Base-by-base conservation (phyloP, 2,329 filamentous ascomycete species). In the Byssothecium circinans region DNA sequence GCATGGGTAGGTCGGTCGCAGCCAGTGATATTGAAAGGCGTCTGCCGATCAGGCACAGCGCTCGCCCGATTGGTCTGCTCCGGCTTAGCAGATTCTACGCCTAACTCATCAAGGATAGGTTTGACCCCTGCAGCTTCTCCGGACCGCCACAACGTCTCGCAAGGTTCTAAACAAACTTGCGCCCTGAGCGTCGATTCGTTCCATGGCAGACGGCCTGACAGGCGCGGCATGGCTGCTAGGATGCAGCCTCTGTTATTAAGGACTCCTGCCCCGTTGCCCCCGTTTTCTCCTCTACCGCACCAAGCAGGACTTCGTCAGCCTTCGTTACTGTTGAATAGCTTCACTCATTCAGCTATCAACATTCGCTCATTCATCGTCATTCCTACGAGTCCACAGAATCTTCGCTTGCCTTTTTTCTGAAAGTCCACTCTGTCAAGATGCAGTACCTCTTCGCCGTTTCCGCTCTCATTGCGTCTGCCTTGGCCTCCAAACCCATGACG, bases 281-380 rank as follows among this genome's bases (percentile, higher is more conserved):
- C 58, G 50, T 39, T 54, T 51, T 54, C 51, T 49, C 50, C 48
- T 49, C 50, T 45, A 64, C 60, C 62, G 58, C 62, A 63, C 59
- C 64, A 66, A 69, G 64, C 65, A 67, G 66, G 68, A 68, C 61
- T 63, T 68, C 52, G 62, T 64, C 57, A 60, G 61, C 57, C 54
- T 61, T 67, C 68, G 47, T 63, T 68, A 58, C 67, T 58, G 67
- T 66, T 69, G 67, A 63, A 65, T 62, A 68, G 58, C 68, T 72
- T 68, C 68, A 71, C 67, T 71, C 69, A 38, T 69, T 70, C 52
- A 71, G 67, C 64, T 68, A 61, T 67, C 66, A 58, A 66, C 65
- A 62, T 50, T 63, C 69, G 58, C 52, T 71, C 69, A 23, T 68
- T 72, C 50, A 47, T 45, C 58, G 46, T 43, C 49, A 47, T 53